phyloP scores from a whole-genome alignment of 2,329 filamentous ascomycete species.

The Blastomyces gilchristii region DNA sequence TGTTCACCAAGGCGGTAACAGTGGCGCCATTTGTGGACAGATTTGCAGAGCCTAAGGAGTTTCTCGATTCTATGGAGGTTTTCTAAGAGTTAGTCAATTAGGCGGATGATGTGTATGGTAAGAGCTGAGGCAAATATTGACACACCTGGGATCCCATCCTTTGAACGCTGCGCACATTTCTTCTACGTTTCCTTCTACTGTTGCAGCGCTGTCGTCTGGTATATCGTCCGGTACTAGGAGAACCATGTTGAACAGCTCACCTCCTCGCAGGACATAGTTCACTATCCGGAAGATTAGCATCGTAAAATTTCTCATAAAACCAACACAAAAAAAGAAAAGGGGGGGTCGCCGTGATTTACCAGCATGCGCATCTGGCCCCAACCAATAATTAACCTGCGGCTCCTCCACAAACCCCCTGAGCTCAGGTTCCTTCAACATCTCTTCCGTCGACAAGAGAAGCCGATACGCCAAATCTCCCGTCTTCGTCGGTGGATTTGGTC shows the following conservation, averaged over 20 bases:
- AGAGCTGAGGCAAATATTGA: not conserved
- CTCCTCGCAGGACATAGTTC: slow-evolving; percentile 50
- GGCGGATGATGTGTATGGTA: not conserved
- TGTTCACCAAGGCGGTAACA: slow-evolving; percentile 47
- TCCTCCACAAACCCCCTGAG: slow-evolving; percentile 37
- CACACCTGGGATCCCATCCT: slow-evolving; percentile 46
- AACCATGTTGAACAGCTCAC: slow-evolving; percentile 52
- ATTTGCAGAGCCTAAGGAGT: slow-evolving; percentile 47
- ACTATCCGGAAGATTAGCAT: slow-evolving; percentile 25
- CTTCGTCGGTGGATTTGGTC: slow-evolving; percentile 36
- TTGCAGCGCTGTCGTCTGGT: slow-evolving; percentile 43
- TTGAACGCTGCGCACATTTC: slow-evolving; percentile 46
- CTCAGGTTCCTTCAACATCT: slow-evolving; percentile 41
- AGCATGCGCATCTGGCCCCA: slow-evolving; percentile 44
- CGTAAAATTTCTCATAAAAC: too few species aligned
- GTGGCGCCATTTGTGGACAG: slow-evolving; percentile 52
- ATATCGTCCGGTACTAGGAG: slow-evolving; percentile 55
- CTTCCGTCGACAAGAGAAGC: slow-evolving; percentile 39
- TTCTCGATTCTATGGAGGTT: slow-evolving; percentile 37
- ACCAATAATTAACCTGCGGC: slow-evolving; percentile 46
- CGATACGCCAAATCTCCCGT: slow-evolving; percentile 50
- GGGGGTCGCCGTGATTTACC: slow-evolving; percentile 14
- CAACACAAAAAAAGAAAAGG: too few species aligned
- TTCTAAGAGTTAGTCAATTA: not conserved
- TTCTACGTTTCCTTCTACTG: slow-evolving; percentile 41